Evolutionary conservation across 2,329 filamentous ascomycete genomes (phyloP).

Genomic region (Nemania abortiva): DNA sequence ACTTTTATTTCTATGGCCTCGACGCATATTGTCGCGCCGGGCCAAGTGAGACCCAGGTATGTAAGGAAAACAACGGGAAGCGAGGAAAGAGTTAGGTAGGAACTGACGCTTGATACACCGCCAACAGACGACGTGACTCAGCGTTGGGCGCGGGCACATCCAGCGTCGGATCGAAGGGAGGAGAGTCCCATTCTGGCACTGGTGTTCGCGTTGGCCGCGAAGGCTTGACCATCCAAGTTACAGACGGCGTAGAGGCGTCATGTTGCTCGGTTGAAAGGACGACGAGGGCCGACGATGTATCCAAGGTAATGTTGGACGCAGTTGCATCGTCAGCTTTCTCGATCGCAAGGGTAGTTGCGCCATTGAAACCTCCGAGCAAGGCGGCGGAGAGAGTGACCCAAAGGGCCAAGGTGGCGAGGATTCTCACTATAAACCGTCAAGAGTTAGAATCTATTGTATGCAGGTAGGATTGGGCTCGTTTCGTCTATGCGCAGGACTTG

Average conservation of each 20-base stretch:
- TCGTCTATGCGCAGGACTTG: not conserved
- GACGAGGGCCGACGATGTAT: no score
- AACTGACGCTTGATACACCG: conserved; percentile 4
- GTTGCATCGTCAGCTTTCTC: not conserved
- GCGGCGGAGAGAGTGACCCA: not conserved
- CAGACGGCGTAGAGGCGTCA: not conserved
- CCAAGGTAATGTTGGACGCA: not conserved
- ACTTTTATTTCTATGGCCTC: not conserved
- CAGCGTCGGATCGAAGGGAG: not conserved
- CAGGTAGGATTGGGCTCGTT: no score
- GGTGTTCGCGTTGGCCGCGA: not conserved
- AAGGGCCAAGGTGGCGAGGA: not conserved
- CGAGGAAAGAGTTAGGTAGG: not conserved
- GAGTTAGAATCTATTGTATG: not conserved
- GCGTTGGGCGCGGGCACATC: not conserved
- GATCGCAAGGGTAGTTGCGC: not conserved
- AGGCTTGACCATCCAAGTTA: not conserved
- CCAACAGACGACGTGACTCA: not conserved
- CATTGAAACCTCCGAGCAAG: not conserved
- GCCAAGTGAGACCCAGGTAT: not conserved
- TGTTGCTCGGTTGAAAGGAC: not conserved
- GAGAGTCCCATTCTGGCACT: conserved; percentile 7
- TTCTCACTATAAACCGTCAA: not conserved
- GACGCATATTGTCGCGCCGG: not conserved
- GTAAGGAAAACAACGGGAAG: not conserved